phyloP scores from a whole-genome alignment of 169 alveolate species.

The Cryptosporidium parvum region DNA sequence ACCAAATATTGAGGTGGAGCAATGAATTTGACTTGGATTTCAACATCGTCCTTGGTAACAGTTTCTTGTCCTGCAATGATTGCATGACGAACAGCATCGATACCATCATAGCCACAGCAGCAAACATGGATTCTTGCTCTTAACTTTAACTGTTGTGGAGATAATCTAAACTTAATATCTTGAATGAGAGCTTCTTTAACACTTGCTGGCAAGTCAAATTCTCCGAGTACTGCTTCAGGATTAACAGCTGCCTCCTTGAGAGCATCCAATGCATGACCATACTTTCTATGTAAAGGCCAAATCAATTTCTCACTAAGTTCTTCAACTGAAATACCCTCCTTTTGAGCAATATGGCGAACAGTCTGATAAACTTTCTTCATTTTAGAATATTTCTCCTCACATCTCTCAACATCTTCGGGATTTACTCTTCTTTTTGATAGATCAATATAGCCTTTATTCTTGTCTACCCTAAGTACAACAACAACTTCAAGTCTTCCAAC shows the following conservation, averaged over 20 bases:
- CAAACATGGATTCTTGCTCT: conserved; percentile 94
- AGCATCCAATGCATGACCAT: conserved; percentile 96
- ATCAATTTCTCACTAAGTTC: conserved; percentile 90
- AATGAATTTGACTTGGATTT: conserved; percentile 88
- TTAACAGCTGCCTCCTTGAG: conserved; percentile 93
- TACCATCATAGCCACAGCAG: conserved; percentile 96
- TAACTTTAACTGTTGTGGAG: conserved; percentile 92
- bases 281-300: conserved; percentile 96
- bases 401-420: conserved; percentile 91
- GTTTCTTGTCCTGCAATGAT: conserved; percentile 85
- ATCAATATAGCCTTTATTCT: conserved; percentile 96
- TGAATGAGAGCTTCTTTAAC: conserved; percentile 86
- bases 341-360: conserved; percentile 92
- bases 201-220: conserved; percentile 87
- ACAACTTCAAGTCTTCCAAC: conserved; percentile 95
- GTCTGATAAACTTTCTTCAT: conserved; percentile 95
- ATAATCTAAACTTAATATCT: conserved; percentile 88
- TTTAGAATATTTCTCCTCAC: conserved; percentile 88
- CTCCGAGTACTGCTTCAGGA: conserved; percentile 91
- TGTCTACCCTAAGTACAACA: conserved; percentile 95
- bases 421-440: conserved; percentile 95
- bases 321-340: conserved; percentile 90
- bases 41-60: conserved; percentile 75
- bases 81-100: conserved; percentile 96
- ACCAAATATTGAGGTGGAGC: conserved; percentile 93